Conservation (phyloP, 805 yeast genomes). For the Spencermartinsiella europaea region DNA sequence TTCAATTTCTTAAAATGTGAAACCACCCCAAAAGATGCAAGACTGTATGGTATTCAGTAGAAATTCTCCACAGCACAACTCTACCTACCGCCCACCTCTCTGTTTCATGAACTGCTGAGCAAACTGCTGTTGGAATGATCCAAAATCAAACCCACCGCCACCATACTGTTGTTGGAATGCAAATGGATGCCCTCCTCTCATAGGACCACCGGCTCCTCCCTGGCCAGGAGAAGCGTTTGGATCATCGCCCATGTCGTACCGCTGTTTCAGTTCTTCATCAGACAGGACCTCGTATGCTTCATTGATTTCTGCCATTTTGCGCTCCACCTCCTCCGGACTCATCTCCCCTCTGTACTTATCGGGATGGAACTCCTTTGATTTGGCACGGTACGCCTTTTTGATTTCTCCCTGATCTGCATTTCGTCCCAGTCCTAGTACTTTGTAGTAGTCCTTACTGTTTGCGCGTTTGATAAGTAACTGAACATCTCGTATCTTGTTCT, state of each 20-base stretch:
- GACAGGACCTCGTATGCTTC: slow-evolving; percentile 86
- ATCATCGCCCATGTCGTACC: slow-evolving; percentile 52
- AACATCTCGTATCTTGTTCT: slow-evolving; percentile 19
- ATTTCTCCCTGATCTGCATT: slow-evolving; percentile 69
- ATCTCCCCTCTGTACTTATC: slow-evolving; percentile 78
- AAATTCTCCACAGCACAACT: no score
- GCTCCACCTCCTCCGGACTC: slow-evolving; percentile 63
- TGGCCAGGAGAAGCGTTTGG: slow-evolving; percentile 32
- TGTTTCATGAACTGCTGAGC: slow-evolving; percentile 11
- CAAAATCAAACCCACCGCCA: slow-evolving; percentile 14
- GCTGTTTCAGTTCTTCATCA: slow-evolving; percentile 54
- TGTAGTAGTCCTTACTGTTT: slow-evolving; percentile 68
- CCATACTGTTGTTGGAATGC: slow-evolving; percentile 6
- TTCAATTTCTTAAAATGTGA: no score
- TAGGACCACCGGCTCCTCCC: not conserved
- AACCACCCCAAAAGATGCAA: no score
- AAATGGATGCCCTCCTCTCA: slow-evolving; percentile 1
- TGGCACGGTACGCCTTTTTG: slow-evolving; percentile 72
- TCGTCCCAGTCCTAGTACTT: slow-evolving; percentile 59
- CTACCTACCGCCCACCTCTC: no score
- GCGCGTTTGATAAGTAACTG: slow-evolving; percentile 24
- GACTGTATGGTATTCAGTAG: no score
- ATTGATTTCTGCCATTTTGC: slow-evolving; percentile 85
- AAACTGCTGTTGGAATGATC: slow-evolving; percentile 12
- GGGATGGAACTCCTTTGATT: slow-evolving; percentile 82